Base-by-base conservation (phyloP, 2,329 filamentous ascomycete genomes). In the Cryphonectria radicalis region DNA sequence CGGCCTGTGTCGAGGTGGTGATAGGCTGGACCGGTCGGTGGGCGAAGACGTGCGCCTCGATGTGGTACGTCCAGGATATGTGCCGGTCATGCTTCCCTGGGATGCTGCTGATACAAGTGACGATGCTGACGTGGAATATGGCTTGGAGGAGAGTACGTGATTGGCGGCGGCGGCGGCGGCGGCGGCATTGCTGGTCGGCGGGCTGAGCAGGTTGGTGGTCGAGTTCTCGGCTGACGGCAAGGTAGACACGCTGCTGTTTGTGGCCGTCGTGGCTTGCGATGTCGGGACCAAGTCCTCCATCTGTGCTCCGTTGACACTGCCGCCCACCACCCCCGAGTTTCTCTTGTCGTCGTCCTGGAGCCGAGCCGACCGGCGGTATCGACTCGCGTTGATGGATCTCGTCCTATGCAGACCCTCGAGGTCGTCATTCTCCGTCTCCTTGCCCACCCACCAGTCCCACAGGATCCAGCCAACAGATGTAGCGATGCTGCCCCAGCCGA, bases 371-470 rank as follows among this genome's bases (percentile, higher is more conserved):
- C 79, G 78, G 69, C 78, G 74, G 59, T 67, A 71, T 59, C 63
- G 69, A 19, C 69, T 73, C 11, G 66, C 69, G 74, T 81, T 72
- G 74, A 81, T 77, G 76, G 81, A 78, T 76, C 83, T 77, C 73
- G 79, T 77, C 73, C 78, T 73, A n/a, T 74, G 76, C 63, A 78
- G 72, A 67, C 81, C 76, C 43, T 83, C 83, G 76, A 85, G 82
- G 69, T 83, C 78, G 68, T 84, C 84, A 73, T 92, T 89, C 77
- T 75, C 74, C 25, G 67, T 64, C 72, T 81, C 80, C 37, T 92
- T 88, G 69, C 92, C 90, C 69, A 96, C 89, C 96, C 95, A 98
- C 78, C 89, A 90, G 77, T 98, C 95, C 92, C 95, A 97, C 11
- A 98, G 80, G 22, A 94, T 84, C 95, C 95, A 99, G 19, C 95